Conservation (phyloP, 805 yeast species). For the Candida tibetensis region DNA sequence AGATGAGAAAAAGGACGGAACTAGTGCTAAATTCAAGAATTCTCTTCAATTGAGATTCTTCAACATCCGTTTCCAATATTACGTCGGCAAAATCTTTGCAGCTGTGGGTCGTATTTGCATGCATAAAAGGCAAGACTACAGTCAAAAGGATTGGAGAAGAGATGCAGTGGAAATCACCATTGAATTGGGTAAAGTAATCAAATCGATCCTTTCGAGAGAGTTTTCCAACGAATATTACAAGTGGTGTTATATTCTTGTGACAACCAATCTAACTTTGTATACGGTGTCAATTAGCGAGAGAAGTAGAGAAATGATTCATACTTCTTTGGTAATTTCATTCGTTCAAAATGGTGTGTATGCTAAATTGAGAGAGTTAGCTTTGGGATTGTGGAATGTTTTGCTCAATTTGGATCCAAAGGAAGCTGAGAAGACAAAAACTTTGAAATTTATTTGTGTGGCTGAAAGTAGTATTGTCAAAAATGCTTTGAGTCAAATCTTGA, state of each 20-base stretch:
- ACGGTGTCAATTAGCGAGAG: constrained; percentile 26
- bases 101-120: constrained; percentile 45
- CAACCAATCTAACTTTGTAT: constrained; percentile 33
- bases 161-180: constrained; percentile 42
- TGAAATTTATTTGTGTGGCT: constrained; percentile 35
- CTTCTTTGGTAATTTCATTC: constrained; percentile 46
- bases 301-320: constrained; percentile 26
- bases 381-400: constrained; percentile 20
- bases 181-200: constrained; percentile 25
- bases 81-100: constrained; percentile 40
- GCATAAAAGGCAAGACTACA: constrained; percentile 47
- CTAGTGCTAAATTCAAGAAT: constrained; percentile 62
- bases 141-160: constrained; percentile 31
- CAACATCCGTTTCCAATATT: constrained; percentile 46
- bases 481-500: constrained; percentile 42
- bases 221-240: constrained; percentile 16
- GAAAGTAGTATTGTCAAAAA: constrained; percentile 39
- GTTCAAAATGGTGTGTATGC: constrained; percentile 51
- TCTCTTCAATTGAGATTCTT: constrained; percentile 54
- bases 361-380: constrained; percentile 25
- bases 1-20: constrained; percentile 37
- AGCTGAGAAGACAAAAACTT: constrained; percentile 21
- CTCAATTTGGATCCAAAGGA: constrained; percentile 13
- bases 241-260: constrained; percentile 32
- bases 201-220: constrained; percentile 21